Conservation (phyloP, 352 stramenopile genomes). For the Globisporangium abappressorium region DNA sequence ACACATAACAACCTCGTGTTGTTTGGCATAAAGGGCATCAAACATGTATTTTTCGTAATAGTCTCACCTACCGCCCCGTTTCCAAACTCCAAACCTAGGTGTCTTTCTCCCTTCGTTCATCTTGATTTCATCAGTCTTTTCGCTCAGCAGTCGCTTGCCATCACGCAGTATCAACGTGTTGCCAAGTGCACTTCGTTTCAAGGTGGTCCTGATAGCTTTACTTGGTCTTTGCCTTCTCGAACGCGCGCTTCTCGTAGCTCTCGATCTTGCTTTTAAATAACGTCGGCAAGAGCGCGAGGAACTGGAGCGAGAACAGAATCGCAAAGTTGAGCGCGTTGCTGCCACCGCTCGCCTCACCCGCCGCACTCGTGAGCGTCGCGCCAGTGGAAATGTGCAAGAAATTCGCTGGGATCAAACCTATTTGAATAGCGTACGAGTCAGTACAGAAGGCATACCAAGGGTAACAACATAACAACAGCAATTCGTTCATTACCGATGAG, state of each 20-base stretch:
- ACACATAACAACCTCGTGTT: background rate
- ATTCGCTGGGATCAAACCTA: slow-evolving; percentile 73
- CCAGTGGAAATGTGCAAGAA: slow-evolving; percentile 86
- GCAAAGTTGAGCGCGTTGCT: slow-evolving; percentile 81
- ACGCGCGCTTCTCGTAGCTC: slow-evolving; percentile 74
- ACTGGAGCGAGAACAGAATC: slow-evolving; percentile 83
- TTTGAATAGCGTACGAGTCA: background rate
- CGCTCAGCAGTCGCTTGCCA: background rate
- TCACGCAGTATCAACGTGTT: background rate
- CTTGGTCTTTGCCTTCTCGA: slow-evolving; percentile 59
- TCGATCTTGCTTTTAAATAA: slow-evolving; percentile 87
- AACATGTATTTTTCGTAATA: background rate
- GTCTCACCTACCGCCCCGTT: background rate
- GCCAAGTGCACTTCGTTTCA: background rate
- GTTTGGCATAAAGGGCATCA: background rate
- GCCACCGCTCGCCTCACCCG: slow-evolving; percentile 34
- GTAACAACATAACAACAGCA: background rate
- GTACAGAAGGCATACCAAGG: background rate
- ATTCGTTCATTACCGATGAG: slow-evolving; percentile 43
- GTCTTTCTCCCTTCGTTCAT: background rate
- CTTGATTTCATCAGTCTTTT: background rate
- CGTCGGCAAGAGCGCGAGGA: slow-evolving; percentile 77
- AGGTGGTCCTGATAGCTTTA: background rate
- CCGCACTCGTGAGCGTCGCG: slow-evolving; percentile 72
- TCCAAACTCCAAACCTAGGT: background rate